Base-by-base conservation (phyloP, 2,329 filamentous ascomycete genomes). In the Ambrosiella xylebori region DNA sequence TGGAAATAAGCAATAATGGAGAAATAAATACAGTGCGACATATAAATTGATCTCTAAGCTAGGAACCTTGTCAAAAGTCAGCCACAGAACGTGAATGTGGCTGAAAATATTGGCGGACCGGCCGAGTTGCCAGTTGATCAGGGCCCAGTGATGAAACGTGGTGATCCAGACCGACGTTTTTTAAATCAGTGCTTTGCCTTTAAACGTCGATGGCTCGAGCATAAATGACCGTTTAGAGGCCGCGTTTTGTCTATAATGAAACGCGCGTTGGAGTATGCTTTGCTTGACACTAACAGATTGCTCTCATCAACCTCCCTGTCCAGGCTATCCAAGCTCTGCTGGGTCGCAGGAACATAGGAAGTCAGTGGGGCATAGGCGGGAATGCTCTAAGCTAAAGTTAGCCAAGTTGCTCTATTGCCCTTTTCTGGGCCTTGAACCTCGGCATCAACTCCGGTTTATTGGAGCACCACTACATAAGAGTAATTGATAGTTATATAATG, bases 261-360 rank as follows among this genome's bases (percentile, higher is more conserved):
- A 15, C 55, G 35, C 47, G 13, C 17, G 11, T 51, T 35, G 17
- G 35, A 9, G 9, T 6, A 15, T 7, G 7, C 41, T 27, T 2
- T 27, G 35, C 13, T 37, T 50, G 52, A 39, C 56, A 54, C 56
- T 57, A 57, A 57, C 56, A 57, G 38, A 17, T 53, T 15, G 37
- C 56, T 57, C 56, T 39, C 52, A 38, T 38, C 49, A 38, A 51
- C 38, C 49, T 57, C 41, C 47, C 39, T 52, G 49, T 37, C 49
- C 39, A 27, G 27, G 4, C 27, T 27, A 27, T 27, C 27, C 27
- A 27, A 27, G 27, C 27, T 27, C 2, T 27, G 4, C 27, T 27
- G 4, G 27, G 27, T 27, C 27, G 4, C 27, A 27, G 27, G 27
- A 27, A 27, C 27, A 27, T 27, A 27, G 27, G 27, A 27, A 3